These are phyloP conservation scores for Cryphonectria carpinicola DNA, from an alignment of 2,329 filamentous ascomycete species.

Conservation along the genomic window DNA sequence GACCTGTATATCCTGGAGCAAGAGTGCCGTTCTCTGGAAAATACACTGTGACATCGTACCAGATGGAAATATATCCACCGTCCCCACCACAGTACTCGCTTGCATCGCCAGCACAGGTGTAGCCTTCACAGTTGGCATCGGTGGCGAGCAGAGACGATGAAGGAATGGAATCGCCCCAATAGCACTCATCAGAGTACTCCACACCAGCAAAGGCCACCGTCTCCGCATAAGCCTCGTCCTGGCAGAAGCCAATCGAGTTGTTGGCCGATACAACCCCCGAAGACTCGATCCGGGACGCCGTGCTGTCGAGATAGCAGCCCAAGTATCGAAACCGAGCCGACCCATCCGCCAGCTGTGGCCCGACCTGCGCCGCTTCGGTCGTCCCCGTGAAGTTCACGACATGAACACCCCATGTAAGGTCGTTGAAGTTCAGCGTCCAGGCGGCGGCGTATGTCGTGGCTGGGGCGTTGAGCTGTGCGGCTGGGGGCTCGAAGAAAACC, in stretches of 20 bases:
- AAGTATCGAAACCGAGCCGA: conserved; percentile 27
- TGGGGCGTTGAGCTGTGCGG: conserved; percentile 25
- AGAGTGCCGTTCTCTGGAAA: conserved; percentile 14
- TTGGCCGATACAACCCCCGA: conserved; percentile 17
- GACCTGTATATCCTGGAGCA: conserved; percentile 25
- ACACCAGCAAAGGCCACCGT: conserved; percentile 13
- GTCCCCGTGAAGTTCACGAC: conserved; percentile 29
- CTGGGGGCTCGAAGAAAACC: conserved; percentile 25
- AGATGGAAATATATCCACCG: conserved; percentile 39
- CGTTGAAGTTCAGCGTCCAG: conserved; percentile 31
- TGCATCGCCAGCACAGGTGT: conserved; percentile 36
- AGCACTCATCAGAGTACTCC: conserved; percentile 2
- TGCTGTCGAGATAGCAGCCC: conserved; percentile 30
- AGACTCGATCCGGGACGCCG: conserved; percentile 23
- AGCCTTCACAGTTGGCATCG: conserved; percentile 36
- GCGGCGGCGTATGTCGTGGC: conserved; percentile 34
- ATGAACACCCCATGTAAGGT: conserved; percentile 28
- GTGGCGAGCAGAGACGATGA: conserved; percentile 18
- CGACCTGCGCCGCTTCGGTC: conserved; percentile 16
- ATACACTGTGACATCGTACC: conserved; percentile 36
- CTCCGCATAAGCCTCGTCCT: conserved; percentile 23
- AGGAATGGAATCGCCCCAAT: conserved; percentile 6
- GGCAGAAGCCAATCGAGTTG: conserved; percentile 28
- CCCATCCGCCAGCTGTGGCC: conserved; percentile 24
- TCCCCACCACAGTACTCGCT: conserved; percentile 40